A percentile compares a stretch with the other conserved stretches of the same genome.
phyloP scores from a whole-genome alignment of 2,329 filamentous ascomycete genomes.

The Fusarium devonianum region DNA sequence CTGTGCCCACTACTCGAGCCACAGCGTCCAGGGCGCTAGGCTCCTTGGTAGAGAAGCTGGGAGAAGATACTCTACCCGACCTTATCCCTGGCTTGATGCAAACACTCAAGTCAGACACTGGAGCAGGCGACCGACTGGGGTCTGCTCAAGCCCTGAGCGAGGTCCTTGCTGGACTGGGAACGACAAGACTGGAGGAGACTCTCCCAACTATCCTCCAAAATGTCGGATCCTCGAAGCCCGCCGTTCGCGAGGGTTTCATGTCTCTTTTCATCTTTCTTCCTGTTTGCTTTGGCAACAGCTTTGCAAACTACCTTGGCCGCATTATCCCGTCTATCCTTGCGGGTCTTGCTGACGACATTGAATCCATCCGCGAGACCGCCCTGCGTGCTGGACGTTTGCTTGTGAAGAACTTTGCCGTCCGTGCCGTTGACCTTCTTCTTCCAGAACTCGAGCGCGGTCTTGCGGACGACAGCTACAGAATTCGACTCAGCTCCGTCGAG shows the following conservation, averaged over 20 bases:
- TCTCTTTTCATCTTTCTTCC: conserved; percentile 99
- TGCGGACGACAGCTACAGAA: conserved; percentile 97
- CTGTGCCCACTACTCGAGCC: conserved; percentile 93
- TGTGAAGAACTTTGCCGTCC: conserved; percentile 97
- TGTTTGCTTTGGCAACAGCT: conserved; percentile 98
- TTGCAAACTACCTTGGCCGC: conserved; percentile 91
- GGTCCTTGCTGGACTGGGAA: conserved; percentile 93
- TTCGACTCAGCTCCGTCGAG: conserved; percentile 97
- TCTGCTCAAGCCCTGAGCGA: conserved; percentile 96
- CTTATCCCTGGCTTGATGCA: conserved; percentile 98
- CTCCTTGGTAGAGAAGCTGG: conserved; percentile 96
- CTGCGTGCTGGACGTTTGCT: conserved; percentile 90
- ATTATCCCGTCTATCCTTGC: conserved; percentile 96
- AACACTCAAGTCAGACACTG: conserved; percentile 95
- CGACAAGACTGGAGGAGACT: conserved; percentile 90
- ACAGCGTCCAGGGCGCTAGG: conserved; percentile 96
- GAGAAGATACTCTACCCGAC: conserved; percentile 94
- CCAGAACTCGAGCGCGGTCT: conserved; percentile 95
- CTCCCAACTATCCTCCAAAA: conserved; percentile 96
- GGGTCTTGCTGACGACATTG: conserved; percentile 93
- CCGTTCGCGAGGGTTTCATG: conserved; percentile 98
- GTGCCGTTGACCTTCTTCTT: conserved; percentile 90
- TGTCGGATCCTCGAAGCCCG: conserved; percentile 86
- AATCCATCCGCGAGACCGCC: conserved; percentile 96
- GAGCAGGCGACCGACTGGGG: conserved; percentile 92